These are phyloP conservation scores for Scedosporium dehoogii DNA, from an alignment of 2,329 filamentous ascomycete genomes.

Conservation along the genomic window DNA sequence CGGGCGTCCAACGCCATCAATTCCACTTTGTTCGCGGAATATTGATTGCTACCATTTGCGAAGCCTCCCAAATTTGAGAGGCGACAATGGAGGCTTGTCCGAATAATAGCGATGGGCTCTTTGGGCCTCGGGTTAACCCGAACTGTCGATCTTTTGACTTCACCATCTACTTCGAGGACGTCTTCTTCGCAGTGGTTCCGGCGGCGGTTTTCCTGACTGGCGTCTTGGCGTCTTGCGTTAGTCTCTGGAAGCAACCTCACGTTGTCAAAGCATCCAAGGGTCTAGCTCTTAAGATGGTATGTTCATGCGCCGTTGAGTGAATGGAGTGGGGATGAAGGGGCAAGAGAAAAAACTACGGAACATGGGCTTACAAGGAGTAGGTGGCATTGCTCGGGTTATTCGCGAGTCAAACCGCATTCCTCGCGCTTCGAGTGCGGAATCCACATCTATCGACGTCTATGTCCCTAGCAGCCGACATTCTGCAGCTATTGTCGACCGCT, in stretches of 20 bases:
- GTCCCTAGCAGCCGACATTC: slow-evolving; percentile 14
- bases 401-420: slow-evolving; percentile 10
- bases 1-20: neutral
- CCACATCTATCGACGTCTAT: slow-evolving; percentile 6
- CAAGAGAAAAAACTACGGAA: neutral
- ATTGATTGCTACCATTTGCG: no score
- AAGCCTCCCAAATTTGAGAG: neutral
- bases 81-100: neutral
- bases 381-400: slow-evolving; percentile 8
- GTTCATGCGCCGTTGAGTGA: slow-evolving; percentile 6
- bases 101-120: neutral
- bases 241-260: slow-evolving; percentile 19
- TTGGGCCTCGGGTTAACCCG: neutral
- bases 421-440: slow-evolving; percentile 10
- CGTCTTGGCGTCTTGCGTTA: slow-evolving; percentile 12
- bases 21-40: neutral
- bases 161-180: slow-evolving; percentile 36
- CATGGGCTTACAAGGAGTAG: slow-evolving; percentile 3
- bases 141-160: slow-evolving; percentile 27
- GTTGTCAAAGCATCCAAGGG: slow-evolving; percentile 25
- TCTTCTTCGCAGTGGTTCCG: slow-evolving; percentile 33
- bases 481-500: slow-evolving; percentile 10
- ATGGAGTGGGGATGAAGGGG: neutral
- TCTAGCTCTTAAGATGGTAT: slow-evolving; percentile 20
- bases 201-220: slow-evolving; percentile 26